phyloP scores from a whole-genome alignment of 306 rosid species.

The Styphnolobium japonicum region DNA sequence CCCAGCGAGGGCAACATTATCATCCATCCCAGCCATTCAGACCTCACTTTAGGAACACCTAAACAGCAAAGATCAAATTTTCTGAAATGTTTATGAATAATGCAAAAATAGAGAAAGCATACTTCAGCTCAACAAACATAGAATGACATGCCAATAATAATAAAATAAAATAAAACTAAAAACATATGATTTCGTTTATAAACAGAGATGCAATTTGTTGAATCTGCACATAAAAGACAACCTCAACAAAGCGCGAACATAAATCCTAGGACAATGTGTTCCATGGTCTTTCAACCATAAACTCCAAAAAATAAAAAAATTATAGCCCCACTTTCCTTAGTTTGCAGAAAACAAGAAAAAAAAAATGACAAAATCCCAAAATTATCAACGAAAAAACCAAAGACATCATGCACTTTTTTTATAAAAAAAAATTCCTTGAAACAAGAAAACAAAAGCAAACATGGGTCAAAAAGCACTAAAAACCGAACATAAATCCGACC shows the following conservation, averaged over 20 bases:
- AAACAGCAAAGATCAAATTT: constrained; percentile 33
- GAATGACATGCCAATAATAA: constrained; percentile 3
- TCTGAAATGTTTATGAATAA: constrained; percentile 14
- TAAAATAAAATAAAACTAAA: neutral
- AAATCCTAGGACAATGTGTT: constrained; percentile 10
- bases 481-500: neutral
- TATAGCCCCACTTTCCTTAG: neutral
- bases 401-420: neutral
- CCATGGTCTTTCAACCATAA: neutral
- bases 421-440: neutral
- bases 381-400: neutral
- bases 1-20: constrained; percentile 57
- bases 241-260: constrained; percentile 13
- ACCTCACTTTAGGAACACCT: constrained; percentile 29
- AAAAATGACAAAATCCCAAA: neutral
- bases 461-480: neutral
- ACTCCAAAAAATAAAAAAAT: neutral
- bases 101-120: constrained; percentile 11
- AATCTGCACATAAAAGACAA: constrained; percentile 9
- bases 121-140: neutral
- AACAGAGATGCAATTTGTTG: neutral
- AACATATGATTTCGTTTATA: neutral
- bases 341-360: neutral
- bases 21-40: constrained; percentile 83
- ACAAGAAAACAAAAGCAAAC: neutral